Base-by-base conservation (phyloP, 768 basidiomycete species). In the Tricholoma hemisulphureum region DNA sequence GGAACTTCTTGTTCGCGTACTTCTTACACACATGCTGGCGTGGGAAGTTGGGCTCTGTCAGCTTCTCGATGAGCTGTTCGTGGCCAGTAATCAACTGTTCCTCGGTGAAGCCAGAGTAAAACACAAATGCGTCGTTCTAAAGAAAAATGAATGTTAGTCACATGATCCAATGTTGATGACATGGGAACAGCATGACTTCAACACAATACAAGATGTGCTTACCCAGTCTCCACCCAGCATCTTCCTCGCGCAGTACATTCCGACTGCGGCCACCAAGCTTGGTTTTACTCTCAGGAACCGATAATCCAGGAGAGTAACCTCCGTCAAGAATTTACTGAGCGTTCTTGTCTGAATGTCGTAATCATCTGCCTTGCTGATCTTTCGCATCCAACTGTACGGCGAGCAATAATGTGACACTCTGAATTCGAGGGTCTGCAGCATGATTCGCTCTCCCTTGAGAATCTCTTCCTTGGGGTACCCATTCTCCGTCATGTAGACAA, bases 151-250 rank as follows among this genome's bases (percentile, higher is more conserved):
- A 59, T 45, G 61, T 78, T 24, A 79, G 73, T 78, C 73, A 78
- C 73, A 73, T 74, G 74, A 68, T 56, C 20, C 26, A 32, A 55
- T n/a, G 20, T 50, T 43, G 11, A 28, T 28, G 34, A 51, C 66
- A 70, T 60, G 65, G 43, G 67, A 59, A 37, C n/a, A 26, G n/a
- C 21, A 58, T 35, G 23, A 20, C 39, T 21, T 34, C 20, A 50
- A 52, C 34, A 53, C 32, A 61, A 16, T 58, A 60, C 34, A 45
- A 55, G 56, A 58, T 66, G 65, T 60, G 81, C 96, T 78, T 73
- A 98, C 96, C 97, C 97, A 99, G 71, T 90, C 87, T 63, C 93
- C 93, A 29, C 88, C 92, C 66, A 98, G 75, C 97, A 99, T 98
- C 76, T 76, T 83, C 65, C 95, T 83, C 57, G 97, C 89, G 58